phyloP scores from a whole-genome alignment of 306 rosid species.

The Vicia villosa region DNA sequence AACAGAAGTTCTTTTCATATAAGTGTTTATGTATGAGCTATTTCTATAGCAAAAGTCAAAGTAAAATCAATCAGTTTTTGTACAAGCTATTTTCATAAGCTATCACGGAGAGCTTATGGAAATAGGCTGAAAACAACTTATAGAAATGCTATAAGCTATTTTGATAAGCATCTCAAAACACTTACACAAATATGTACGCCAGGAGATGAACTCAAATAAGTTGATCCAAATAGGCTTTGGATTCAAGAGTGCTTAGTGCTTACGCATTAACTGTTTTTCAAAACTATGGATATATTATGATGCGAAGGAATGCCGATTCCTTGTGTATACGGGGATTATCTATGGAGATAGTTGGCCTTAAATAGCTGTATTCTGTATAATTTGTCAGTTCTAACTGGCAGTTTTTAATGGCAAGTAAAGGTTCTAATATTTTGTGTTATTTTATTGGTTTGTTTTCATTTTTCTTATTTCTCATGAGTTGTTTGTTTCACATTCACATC shows the following conservation, averaged over 20 bases:
- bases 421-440: background rate
- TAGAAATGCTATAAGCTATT: background rate
- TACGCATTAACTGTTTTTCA: background rate
- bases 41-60: background rate
- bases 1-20: background rate
- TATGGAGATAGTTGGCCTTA: slow-evolving; percentile 18
- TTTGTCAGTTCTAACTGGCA: background rate
- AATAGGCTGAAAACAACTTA: background rate
- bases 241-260: slow-evolving; percentile 3
- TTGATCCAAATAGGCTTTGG: background rate
- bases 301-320: slow-evolving; percentile 15
- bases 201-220: background rate
- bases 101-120: background rate
- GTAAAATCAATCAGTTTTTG: background rate
- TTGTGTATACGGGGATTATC: slow-evolving; percentile 22
- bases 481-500: slow-evolving; percentile 34
- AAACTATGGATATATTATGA: background rate
- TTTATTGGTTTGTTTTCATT: slow-evolving; percentile 26
- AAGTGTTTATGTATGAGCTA: background rate
- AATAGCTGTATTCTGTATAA: slow-evolving; percentile 26
- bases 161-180: background rate
- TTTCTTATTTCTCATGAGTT: slow-evolving; percentile 27
- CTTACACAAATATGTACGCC: background rate
- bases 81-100: background rate
- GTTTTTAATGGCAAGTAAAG: slow-evolving; percentile 14